Evolutionary conservation across 2,329 filamentous ascomycete species (phyloP).

Genomic region (Trichoderma polysporum): DNA sequence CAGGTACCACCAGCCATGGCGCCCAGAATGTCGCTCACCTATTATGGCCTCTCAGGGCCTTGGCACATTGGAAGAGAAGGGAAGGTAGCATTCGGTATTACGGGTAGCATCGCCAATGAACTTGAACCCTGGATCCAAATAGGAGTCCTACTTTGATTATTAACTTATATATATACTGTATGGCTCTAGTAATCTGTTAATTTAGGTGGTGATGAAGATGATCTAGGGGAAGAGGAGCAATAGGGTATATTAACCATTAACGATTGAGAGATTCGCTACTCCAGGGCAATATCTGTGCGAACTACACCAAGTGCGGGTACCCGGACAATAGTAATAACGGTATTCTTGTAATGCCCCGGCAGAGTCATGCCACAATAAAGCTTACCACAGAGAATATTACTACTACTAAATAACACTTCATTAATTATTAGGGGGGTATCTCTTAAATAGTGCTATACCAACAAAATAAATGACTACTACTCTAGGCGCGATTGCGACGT

Average conservation of each 20-base stretch:
- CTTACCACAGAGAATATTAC: not conserved
- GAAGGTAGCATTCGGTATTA: not conserved
- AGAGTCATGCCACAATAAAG: not conserved
- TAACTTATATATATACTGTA: not conserved
- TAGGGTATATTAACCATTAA: too few species aligned
- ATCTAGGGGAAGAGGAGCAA: too few species aligned
- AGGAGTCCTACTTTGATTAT: not conserved
- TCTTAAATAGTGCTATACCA: not conserved
- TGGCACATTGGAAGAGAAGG: not conserved
- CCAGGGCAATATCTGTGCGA: too few species aligned
- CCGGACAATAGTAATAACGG: too few species aligned
- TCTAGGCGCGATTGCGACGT: constrained; percentile 29
- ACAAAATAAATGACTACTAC: not conserved
- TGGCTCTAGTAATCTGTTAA: not conserved
- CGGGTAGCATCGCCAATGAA: not conserved
- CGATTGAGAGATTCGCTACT: too few species aligned
- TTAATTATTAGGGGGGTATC: not conserved
- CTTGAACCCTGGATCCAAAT: not conserved
- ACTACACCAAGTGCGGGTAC: not conserved
- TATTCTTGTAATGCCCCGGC: too few species aligned
- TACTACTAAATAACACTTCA: not conserved
- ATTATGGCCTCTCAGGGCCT: not conserved
- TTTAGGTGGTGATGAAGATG: not conserved
- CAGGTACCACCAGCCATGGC: not conserved
- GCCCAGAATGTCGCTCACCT: not conserved